Percentiles rank a stretch among this genome's conserved stretches.
These are phyloP conservation scores for Pyrus communis DNA, from an alignment of 306 rosid species.

Conservation along the genomic window DNA sequence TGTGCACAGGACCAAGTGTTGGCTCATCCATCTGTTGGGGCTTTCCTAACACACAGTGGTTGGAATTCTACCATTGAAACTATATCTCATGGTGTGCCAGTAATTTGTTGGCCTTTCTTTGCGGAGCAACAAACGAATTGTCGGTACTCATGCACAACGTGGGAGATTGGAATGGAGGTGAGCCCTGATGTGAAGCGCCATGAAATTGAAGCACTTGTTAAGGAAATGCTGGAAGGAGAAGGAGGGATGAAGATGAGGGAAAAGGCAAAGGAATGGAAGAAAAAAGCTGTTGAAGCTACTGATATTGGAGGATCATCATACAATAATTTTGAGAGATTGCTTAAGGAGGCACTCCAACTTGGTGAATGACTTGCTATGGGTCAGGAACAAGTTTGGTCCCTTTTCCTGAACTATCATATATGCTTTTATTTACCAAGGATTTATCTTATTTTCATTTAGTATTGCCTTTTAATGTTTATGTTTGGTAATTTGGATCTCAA, in stretches of 20 bases:
- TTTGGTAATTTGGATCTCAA: neutral
- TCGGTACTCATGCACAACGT: constrained; percentile 26
- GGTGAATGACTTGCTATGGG: neutral
- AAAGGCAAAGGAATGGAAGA: constrained; percentile 25
- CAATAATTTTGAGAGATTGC: constrained; percentile 25
- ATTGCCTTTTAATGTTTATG: neutral
- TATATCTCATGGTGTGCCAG: constrained; percentile 32
- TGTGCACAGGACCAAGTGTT: constrained; percentile 38
- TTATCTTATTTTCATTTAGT: neutral
- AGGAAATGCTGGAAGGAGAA: constrained; percentile 34
- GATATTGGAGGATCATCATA: constrained; percentile 30
- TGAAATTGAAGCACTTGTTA: constrained; percentile 23
- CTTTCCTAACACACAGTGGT: constrained; percentile 42
- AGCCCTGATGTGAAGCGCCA: constrained; percentile 26
- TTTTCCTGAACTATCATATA: neutral
- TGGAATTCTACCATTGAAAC: constrained; percentile 46
- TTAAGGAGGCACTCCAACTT: constrained; percentile 22
- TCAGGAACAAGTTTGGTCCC: neutral
- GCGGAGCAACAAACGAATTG: constrained; percentile 44
- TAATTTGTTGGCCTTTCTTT: constrained; percentile 57
- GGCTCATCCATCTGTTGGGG: constrained; percentile 36
- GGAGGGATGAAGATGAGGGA: constrained; percentile 18
- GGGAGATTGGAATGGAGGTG: constrained; percentile 40
- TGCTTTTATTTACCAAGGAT: neutral
- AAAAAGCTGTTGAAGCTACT: constrained; percentile 32